Evolutionary conservation across 2,329 filamentous ascomycete species (phyloP).

Genomic region (Venturia asperata): DNA sequence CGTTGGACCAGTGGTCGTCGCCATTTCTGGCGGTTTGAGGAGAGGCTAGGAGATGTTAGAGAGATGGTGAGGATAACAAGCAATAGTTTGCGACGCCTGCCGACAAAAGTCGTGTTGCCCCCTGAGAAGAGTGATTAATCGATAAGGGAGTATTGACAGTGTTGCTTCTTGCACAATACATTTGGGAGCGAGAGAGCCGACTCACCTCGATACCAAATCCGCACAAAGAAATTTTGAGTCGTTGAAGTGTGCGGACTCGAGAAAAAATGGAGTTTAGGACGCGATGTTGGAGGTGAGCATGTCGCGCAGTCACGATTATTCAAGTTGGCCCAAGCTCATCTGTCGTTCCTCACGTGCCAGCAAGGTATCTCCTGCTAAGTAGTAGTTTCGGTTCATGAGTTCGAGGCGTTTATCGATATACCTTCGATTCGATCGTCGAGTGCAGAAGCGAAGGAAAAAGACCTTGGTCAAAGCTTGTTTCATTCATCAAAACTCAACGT

Average conservation of each 20-base stretch:
- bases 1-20: background rate
- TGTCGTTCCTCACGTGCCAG: background rate
- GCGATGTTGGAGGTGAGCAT: background rate
- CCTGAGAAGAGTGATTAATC: no score
- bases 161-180: no score
- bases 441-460: no score
- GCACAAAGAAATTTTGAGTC: background rate
- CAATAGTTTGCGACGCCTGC: no score
- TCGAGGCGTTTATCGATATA: background rate
- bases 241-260: background rate
- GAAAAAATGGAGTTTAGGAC: background rate
- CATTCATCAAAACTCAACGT: background rate
- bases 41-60: background rate
- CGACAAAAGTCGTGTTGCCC: no score
- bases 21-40: background rate
- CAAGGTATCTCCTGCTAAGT: no score
- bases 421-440: no score
- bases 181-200: background rate
- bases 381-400: no score
- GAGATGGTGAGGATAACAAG: background rate
- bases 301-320: background rate
- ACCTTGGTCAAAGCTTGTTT: no score
- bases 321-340: background rate
- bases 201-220: background rate
- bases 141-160: no score